A percentile compares a stretch with the other conserved stretches of the same genome.
phyloP scores from a whole-genome alignment of 2,329 filamentous ascomycete genomes.

The Aspergillus caelatus region DNA sequence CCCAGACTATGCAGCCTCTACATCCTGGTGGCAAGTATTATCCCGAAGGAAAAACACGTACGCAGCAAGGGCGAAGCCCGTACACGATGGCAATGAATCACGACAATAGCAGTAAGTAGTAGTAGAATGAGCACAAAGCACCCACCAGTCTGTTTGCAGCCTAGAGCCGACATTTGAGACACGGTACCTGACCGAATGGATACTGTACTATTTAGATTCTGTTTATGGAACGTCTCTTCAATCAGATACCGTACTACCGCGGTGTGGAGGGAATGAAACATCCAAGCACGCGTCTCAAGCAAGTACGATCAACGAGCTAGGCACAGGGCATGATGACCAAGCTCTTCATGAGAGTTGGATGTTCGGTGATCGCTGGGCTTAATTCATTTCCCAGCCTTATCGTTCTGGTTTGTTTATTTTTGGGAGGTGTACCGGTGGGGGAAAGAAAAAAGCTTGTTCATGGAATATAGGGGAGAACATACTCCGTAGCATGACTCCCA shows the following conservation, averaged over 20 bases:
- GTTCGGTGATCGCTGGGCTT: constrained; percentile 25
- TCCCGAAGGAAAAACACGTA: constrained; percentile 34
- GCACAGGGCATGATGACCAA: constrained; percentile 10
- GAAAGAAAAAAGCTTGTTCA: not conserved
- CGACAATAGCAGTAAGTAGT: constrained; percentile 32
- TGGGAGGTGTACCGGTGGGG: not conserved
- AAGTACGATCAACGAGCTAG: constrained; percentile 1
- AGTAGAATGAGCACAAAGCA: constrained; percentile 13
- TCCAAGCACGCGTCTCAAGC: constrained; percentile 1
- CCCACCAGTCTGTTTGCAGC: constrained; percentile 13
- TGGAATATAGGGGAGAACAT: not conserved
- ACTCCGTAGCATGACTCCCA: not conserved
- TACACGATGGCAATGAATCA: constrained; percentile 9
- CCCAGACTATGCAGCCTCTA: constrained; percentile 45
- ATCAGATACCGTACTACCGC: not conserved
- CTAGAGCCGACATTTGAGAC: constrained; percentile 4
- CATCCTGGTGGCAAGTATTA: constrained; percentile 52
- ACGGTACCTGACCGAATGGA: constrained; percentile 9
- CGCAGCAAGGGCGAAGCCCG: constrained; percentile 15
- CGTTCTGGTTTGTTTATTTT: not conserved
- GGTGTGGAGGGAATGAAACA: not conserved
- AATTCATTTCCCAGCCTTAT: constrained; percentile 16
- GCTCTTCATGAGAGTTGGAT: constrained; percentile 19
- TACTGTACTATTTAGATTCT: constrained; percentile 10
- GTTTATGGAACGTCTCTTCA: not conserved